phyloP scores from a whole-genome alignment of 1,284 basidiomycete genomes.

The Thecaphora frezii region DNA sequence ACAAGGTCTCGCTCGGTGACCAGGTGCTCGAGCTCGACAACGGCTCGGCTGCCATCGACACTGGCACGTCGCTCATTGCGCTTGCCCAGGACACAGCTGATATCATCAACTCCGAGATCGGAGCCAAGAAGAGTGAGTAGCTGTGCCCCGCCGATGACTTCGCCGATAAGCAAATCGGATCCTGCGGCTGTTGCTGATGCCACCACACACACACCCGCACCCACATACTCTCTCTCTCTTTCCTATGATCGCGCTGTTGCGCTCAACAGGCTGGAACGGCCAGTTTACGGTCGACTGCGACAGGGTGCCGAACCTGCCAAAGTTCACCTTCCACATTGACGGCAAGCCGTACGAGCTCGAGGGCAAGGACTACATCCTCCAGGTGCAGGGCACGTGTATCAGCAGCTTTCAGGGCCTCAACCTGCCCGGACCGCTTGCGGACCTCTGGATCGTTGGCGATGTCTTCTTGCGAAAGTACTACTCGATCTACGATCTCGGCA shows the following conservation, averaged over 20 bases:
- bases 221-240: not conserved
- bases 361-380: conserved; percentile 83
- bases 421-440: conserved; percentile 81
- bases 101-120: conserved; percentile 88
- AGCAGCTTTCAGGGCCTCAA: conserved; percentile 91
- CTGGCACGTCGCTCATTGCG: conserved; percentile 85
- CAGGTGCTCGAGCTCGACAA: conserved; percentile 78
- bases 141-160: no score
- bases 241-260: no score
- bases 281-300: conserved; percentile 73
- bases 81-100: conserved; percentile 93
- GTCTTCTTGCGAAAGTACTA: conserved; percentile 71
- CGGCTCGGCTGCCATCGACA: conserved; percentile 76
- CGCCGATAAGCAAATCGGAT: no score
- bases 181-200: no score
- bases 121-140: conserved; percentile 41
- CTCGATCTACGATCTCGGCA: conserved; percentile 88
- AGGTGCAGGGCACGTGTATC: conserved; percentile 87
- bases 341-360: conserved; percentile 70
- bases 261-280: conserved; percentile 51
- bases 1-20: conserved; percentile 65
- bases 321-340: conserved; percentile 71
- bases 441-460: conserved; percentile 88
- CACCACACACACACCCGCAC: no score
- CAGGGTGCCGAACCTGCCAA: conserved; percentile 80